Evolutionary conservation across 257 asterid genomes (phyloP).

Genomic region (Nemophila menziesii): DNA sequence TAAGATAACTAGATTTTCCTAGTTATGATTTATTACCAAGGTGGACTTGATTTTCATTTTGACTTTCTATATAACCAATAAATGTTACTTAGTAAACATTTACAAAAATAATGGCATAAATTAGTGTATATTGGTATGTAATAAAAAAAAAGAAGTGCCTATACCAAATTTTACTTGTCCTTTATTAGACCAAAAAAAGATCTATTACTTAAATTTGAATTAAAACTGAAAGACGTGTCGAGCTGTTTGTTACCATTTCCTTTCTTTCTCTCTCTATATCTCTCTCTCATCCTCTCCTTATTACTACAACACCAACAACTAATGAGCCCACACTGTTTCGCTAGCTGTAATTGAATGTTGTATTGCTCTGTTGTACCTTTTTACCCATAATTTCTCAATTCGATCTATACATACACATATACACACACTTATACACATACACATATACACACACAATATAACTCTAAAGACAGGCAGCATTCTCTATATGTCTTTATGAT

Average conservation of each 20-base stretch:
- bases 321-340: constrained; percentile 6
- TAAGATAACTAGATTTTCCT: no score
- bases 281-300: constrained; percentile 6
- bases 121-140: no score
- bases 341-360: constrained; percentile 20
- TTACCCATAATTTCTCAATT: neutral
- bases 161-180: no score
- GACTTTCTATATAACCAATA: no score
- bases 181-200: no score
- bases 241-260: constrained; percentile 37
- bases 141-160: no score
- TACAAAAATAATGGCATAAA: no score
- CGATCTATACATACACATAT: neutral
- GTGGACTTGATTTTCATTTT: neutral
- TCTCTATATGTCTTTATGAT: constrained; percentile 15
- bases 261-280: constrained; percentile 5
- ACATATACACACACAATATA: neutral
- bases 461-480: neutral
- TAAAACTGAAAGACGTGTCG: constrained; percentile 37
- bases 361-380: neutral
- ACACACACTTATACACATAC: constrained; percentile 11
- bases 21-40: neutral
- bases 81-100: no score
- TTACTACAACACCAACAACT: neutral
- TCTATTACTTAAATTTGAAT: constrained; percentile 7